phyloP scores from a whole-genome alignment of 257 asterid genomes.

The Eucommia ulmoides region DNA sequence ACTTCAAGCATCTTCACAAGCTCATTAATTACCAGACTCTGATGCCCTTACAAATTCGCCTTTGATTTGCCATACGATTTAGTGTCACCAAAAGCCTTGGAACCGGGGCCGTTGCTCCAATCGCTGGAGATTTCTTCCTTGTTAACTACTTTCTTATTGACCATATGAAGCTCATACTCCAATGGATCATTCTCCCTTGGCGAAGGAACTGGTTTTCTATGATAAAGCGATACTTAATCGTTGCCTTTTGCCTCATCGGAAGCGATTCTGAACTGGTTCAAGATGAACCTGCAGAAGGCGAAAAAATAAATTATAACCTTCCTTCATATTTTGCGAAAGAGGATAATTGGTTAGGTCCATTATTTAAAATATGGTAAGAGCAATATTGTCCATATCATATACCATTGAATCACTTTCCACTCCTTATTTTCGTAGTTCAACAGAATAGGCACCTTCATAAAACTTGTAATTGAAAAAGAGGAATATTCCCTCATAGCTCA shows the following conservation, averaged over 20 bases:
- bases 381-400: no score
- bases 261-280: no score
- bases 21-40: slow-evolving; percentile 60
- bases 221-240: slow-evolving; percentile 41
- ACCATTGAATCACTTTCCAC: no score
- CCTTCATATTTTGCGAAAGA: no score
- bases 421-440: no score
- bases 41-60: slow-evolving; percentile 69
- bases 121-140: slow-evolving; percentile 37
- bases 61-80: slow-evolving; percentile 74
- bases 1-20: slow-evolving; percentile 74
- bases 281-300: slow-evolving; percentile 74
- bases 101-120: slow-evolving; percentile 37
- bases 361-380: no score
- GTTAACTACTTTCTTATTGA: slow-evolving; percentile 77
- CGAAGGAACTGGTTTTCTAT: slow-evolving; percentile 33
- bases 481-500: no score
- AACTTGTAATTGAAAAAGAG: no score
- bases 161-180: slow-evolving; percentile 78
- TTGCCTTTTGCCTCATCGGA: slow-evolving; percentile 27
- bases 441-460: no score
- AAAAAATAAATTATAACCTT: no score
- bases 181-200: slow-evolving; percentile 50
- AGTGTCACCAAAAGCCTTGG: slow-evolving; percentile 46
- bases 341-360: no score